Conservation (phyloP, 257 asterid genomes). For the Solanum dulcamara region DNA sequence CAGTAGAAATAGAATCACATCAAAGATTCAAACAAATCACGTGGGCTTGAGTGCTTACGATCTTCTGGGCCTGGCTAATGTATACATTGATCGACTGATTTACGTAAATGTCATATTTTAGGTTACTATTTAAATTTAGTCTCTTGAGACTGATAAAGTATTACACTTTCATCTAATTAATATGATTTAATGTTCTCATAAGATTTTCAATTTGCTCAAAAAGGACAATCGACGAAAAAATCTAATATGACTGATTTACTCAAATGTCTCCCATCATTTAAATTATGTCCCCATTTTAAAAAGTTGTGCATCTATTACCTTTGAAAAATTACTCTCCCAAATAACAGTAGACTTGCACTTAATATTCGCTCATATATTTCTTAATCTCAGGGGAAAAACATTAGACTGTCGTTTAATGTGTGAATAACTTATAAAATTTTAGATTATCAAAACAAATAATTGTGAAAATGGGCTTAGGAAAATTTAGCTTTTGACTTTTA, state of each 20-base stretch:
- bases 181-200: background rate
- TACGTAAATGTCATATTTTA: background rate
- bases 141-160: background rate
- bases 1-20: no score
- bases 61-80: background rate
- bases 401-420: background rate
- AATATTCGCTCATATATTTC: background rate
- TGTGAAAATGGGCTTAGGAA: background rate
- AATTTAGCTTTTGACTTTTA: background rate
- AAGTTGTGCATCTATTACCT: background rate
- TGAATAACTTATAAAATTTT: background rate
- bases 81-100: background rate
- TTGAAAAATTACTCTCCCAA: background rate
- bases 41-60: background rate
- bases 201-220: background rate
- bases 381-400: background rate
- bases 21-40: background rate
- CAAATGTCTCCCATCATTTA: background rate
- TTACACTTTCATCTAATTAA: background rate
- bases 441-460: background rate
- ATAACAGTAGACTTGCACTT: background rate
- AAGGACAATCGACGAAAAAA: no score
- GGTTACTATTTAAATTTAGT: background rate
- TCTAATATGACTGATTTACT: background rate
- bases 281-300: background rate